A percentile compares a stretch with the other conserved stretches of the same genome.
Conservation (phyloP, 23 red algal species). For the Gracilaria gracilis region DNA sequence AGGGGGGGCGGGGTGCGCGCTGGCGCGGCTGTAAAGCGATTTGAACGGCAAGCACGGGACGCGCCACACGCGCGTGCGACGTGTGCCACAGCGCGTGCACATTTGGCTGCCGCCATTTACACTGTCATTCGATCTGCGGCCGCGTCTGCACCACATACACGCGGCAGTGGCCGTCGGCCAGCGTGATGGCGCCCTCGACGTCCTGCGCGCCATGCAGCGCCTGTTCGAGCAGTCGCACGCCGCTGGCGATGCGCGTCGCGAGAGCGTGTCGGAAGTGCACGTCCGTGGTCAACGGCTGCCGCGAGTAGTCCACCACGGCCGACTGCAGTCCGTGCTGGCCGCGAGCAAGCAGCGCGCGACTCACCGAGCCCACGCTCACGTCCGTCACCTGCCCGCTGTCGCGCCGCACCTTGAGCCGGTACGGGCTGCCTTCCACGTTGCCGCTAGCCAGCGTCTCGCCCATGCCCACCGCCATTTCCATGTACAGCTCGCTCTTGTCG, state of each 20-base stretch:
- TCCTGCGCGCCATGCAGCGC: slow-evolving; percentile 69
- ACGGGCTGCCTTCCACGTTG: slow-evolving; percentile 53
- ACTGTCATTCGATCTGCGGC: slow-evolving; percentile 41
- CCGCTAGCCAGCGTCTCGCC: slow-evolving; percentile 85
- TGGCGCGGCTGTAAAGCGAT: neutral
- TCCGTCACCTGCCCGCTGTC: slow-evolving; percentile 10
- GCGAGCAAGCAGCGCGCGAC: neutral
- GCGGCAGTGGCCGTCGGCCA: neutral
- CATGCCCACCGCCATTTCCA: slow-evolving; percentile 85
- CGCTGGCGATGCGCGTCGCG: slow-evolving; percentile 31
- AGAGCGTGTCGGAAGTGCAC: slow-evolving; percentile 10
- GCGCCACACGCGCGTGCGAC: no score
- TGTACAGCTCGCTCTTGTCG: slow-evolving; percentile 40
- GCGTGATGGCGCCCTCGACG: slow-evolving; percentile 67
- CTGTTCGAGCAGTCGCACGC: slow-evolving; percentile 40
- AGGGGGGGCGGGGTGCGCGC: neutral
- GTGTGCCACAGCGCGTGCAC: no score
- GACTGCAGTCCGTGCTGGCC: no score
- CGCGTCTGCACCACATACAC: slow-evolving; percentile 78
- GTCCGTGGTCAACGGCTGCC: slow-evolving; percentile 67
- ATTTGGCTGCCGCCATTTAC: neutral
- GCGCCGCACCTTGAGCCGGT: slow-evolving; percentile 56
- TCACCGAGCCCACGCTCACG: slow-evolving; percentile 39
- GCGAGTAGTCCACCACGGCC: slow-evolving; percentile 74
- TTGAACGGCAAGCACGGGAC: no score